A percentile compares a stretch with the other conserved stretches of the same genome.
Evolutionary conservation across 306 rosid genomes (phyloP).

Genomic region (Castanospermum australe): DNA sequence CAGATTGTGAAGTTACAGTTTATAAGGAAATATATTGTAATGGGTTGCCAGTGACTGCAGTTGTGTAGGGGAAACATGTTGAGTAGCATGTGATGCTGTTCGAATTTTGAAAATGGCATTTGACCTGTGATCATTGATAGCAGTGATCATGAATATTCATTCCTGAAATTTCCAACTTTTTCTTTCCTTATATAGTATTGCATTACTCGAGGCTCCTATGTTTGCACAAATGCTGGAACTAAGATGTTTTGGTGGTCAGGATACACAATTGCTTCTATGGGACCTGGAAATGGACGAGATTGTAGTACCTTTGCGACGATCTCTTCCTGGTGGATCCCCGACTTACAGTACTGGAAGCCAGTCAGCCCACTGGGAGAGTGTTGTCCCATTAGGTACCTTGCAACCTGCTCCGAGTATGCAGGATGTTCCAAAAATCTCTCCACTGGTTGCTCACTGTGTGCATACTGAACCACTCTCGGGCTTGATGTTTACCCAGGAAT

Average conservation of each 20-base stretch:
- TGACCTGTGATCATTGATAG: not conserved
- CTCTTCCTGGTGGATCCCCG: slow-evolving; percentile 92
- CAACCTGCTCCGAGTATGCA: slow-evolving; percentile 93
- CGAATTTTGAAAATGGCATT: not conserved
- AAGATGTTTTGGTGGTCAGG: slow-evolving; percentile 50
- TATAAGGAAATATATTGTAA: not conserved
- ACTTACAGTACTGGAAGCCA: slow-evolving; percentile 90
- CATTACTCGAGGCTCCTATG: not conserved
- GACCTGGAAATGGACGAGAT: slow-evolving; percentile 30
- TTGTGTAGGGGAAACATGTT: not conserved
- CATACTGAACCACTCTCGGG: slow-evolving; percentile 96
- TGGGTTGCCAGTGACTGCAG: no score
- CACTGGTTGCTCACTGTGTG: slow-evolving; percentile 81
- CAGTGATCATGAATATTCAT: not conserved
- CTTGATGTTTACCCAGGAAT: slow-evolving; percentile 77
- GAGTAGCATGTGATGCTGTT: not conserved
- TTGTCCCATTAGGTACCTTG: slow-evolving; percentile 70
- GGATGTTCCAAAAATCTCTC: slow-evolving; percentile 86
- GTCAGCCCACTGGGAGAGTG: slow-evolving; percentile 93
- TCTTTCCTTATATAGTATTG: not conserved
- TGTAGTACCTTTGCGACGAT: slow-evolving; percentile 59
- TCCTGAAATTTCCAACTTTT: not conserved
- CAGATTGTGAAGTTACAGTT: not conserved
- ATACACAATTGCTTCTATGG: slow-evolving; percentile 82
- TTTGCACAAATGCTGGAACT: not conserved